A percentile compares a stretch with the other conserved stretches of the same genome.
phyloP scores from a whole-genome alignment of 306 rosid genomes.

The Ziziphus jujuba region DNA sequence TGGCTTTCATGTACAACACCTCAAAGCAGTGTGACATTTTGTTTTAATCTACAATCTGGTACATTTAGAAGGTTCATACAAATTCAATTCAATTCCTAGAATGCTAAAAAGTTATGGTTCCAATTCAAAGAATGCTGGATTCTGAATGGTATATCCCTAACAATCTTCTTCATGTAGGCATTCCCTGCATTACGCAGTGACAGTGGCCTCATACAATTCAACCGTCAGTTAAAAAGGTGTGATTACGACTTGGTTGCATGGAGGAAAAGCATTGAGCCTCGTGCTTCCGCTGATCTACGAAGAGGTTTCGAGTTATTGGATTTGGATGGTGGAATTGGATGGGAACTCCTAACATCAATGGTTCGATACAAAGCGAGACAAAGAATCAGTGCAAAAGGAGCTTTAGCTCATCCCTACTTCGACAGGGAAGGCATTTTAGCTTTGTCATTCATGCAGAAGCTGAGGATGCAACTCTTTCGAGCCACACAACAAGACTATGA shows the following conservation, averaged over 20 bases:
- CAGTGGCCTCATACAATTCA: conserved; percentile 81
- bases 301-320: conserved; percentile 86
- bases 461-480: conserved; percentile 70
- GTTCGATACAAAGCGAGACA: conserved; percentile 80
- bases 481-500: conserved; percentile 85
- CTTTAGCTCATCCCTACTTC: conserved; percentile 87
- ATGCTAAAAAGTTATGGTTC: too few species aligned
- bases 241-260: conserved; percentile 88
- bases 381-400: conserved; percentile 88
- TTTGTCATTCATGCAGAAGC: conserved; percentile 75
- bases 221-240: conserved; percentile 84
- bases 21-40: too few species aligned
- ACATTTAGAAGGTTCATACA: too few species aligned
- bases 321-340: conserved; percentile 89
- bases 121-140: neutral
- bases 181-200: conserved; percentile 72
- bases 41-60: too few species aligned
- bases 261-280: conserved; percentile 67
- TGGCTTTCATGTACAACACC: too few species aligned
- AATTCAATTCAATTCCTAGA: too few species aligned
- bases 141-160: conserved; percentile 15
- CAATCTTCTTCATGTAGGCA: conserved; percentile 50
- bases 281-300: conserved; percentile 65
- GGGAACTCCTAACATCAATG: conserved; percentile 95
- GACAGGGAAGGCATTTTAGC: conserved; percentile 78